phyloP scores from a whole-genome alignment of 768 basidiomycete genomes.

The Termitomyces heimii region DNA sequence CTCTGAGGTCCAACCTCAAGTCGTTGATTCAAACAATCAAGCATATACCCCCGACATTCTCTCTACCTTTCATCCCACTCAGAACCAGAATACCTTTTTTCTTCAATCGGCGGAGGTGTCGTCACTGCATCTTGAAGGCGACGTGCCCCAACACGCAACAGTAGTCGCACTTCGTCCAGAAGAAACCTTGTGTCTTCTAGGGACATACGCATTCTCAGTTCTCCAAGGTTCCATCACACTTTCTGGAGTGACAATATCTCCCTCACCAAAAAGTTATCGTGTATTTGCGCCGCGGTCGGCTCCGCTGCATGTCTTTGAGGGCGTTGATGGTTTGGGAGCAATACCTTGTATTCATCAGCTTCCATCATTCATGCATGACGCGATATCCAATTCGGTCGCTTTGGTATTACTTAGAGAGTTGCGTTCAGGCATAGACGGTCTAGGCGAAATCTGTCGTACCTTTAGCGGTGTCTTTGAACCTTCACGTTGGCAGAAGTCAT shows the following conservation, averaged over 20 bases:
- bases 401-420: conserved; percentile 55
- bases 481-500: conserved; percentile 34
- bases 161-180: conserved; percentile 38
- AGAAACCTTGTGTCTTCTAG: conserved; percentile 63
- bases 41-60: conserved; percentile 19
- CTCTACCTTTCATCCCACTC: conserved; percentile 45
- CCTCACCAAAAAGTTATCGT: conserved; percentile 35
- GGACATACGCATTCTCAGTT: conserved; percentile 55
- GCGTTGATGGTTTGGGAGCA: conserved; percentile 10
- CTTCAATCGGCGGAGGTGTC: conserved; percentile 34
- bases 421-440: conserved; percentile 55
- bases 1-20: conserved; percentile 3
- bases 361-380: conserved; percentile 12
- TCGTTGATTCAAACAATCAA: not conserved
- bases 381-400: conserved; percentile 19
- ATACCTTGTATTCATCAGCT: conserved; percentile 12
- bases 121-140: conserved; percentile 20
- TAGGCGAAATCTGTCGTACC: conserved; percentile 55
- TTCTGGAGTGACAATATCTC: conserved; percentile 43
- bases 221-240: conserved; percentile 56
- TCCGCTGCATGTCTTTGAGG: conserved; percentile 55
- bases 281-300: conserved; percentile 77
- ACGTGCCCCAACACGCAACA: conserved; percentile 13
- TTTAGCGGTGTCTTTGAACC: conserved; percentile 61
- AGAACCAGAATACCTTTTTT: conserved; percentile 38